A percentile compares a stretch with the other conserved stretches of the same genome.
These are phyloP conservation scores for Venturia pyrina DNA, from an alignment of 2,329 filamentous ascomycete genomes.

Conservation along the genomic window DNA sequence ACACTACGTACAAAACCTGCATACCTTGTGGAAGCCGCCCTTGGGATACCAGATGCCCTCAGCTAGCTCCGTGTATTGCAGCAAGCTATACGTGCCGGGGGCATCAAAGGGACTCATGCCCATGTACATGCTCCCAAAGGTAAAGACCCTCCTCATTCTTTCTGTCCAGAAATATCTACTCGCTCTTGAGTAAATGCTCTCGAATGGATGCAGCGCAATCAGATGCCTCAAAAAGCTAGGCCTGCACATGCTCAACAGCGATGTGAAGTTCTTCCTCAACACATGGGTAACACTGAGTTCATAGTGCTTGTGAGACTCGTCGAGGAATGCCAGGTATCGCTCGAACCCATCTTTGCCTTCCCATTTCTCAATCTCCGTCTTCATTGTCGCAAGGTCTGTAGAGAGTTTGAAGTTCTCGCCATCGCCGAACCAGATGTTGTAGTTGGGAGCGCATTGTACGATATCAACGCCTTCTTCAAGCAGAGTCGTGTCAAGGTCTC, in stretches of 20 bases:
- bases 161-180: conserved; percentile 61
- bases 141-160: conserved; percentile 59
- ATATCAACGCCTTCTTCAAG: conserved; percentile 56
- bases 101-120: conserved; percentile 71
- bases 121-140: conserved; percentile 76
- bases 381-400: conserved; percentile 62
- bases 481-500: conserved; percentile 57
- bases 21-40: conserved; percentile 58
- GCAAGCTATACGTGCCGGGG: conserved; percentile 60
- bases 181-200: conserved; percentile 58
- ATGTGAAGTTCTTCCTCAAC: conserved; percentile 57
- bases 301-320: conserved; percentile 60
- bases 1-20: background rate
- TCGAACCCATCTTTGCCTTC: conserved; percentile 63
- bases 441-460: conserved; percentile 65
- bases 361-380: conserved; percentile 59
- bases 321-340: conserved; percentile 56
- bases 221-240: conserved; percentile 50
- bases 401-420: conserved; percentile 53
- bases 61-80: conserved; percentile 66
- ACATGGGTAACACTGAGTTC: conserved; percentile 58
- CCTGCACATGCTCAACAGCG: conserved; percentile 45
- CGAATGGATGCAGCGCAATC: conserved; percentile 56
- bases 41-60: conserved; percentile 69
- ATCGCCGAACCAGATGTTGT: conserved; percentile 64